Evolutionary conservation across 2,329 filamentous ascomycete species (phyloP), one percentile per base, ranked within the genome.

Genomic region (Aotearoamyces nothofagi): DNA sequence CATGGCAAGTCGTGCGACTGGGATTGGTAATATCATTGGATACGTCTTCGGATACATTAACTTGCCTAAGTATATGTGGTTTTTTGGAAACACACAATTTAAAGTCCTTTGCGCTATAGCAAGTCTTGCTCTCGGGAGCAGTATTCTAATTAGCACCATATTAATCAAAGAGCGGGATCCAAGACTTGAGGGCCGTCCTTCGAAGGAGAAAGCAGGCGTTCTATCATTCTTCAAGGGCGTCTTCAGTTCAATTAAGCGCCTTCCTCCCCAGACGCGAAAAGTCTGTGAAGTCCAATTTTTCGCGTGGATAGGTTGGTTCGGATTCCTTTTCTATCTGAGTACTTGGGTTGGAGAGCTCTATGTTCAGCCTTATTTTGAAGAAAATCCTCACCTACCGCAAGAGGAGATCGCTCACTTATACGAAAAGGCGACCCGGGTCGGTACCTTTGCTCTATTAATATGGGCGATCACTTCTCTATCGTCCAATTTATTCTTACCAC

Each of bases 231-330:
- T 94, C 58, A 66, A 61, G 39, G 69, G 73, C 42, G 73, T 93
- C 3, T 76, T 78, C 49, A 68, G 63, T 27, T 84, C 84, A 0
- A 78, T 93, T 38, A 71, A 66, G 43, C 68, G 74, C 22, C 61
- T 96, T 5, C 86, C 87, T 1, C 75, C 76, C 1, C 84, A 92
- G 52, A 83, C 90, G 39, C 67, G 67, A 37, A 76, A 71, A 38
- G 82, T 94, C 20, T 94, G 86, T 47, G 58, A 74, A 39, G 78
- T 86, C 0, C 80, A 90, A 49, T 72, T 87, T 42, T 86, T 76
- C 35, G 82, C 83, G 4, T 96, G 86, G 86, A 75, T 94, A 32
- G 87, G 83, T 29, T 94, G 87, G 71, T 96, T 94, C 45, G 86
- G 86, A 1, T 84, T 93, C 51, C 64, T 96, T 3, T 94, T 92